A percentile compares a stretch with the other conserved stretches of the same genome.
These are phyloP conservation scores for Starmerella apicola DNA, from an alignment of 805 yeast species.

Conservation along the genomic window DNA sequence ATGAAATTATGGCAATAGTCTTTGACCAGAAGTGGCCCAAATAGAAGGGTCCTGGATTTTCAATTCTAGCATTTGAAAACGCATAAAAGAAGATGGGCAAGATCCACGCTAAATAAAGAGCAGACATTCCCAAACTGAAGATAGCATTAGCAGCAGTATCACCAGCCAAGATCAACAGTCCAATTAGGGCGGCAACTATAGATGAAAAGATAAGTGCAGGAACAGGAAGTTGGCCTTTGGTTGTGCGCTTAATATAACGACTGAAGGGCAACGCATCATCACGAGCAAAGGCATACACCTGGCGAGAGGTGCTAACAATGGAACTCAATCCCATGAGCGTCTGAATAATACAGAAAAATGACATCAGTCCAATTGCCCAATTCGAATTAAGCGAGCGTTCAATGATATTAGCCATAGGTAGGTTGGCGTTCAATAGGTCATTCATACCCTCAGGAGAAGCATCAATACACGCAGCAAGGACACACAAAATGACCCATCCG, in stretches of 20 bases:
- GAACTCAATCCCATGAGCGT: constrained; percentile 55
- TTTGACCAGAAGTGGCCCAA: constrained; percentile 41
- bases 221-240: constrained; percentile 49
- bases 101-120: constrained; percentile 53
- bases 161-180: constrained; percentile 47
- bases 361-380: constrained; percentile 56
- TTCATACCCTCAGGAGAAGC: constrained; percentile 32
- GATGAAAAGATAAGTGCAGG: constrained; percentile 50
- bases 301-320: constrained; percentile 54
- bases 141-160: constrained; percentile 54
- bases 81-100: constrained; percentile 45
- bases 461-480: constrained; percentile 39
- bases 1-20: constrained; percentile 36
- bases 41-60: constrained; percentile 56
- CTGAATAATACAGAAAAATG: constrained; percentile 46
- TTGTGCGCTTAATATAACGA: constrained; percentile 42
- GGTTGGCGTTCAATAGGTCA: constrained; percentile 39
- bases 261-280: constrained; percentile 64
- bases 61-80: constrained; percentile 35
- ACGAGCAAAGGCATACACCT: constrained; percentile 64
- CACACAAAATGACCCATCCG: constrained; percentile 46
- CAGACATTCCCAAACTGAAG: constrained; percentile 50
- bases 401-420: constrained; percentile 54
- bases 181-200: constrained; percentile 38
- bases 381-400: constrained; percentile 48